Evolutionary conservation across 2,329 filamentous ascomycete genomes (phyloP).

Genomic region (Ophiobolus disseminans): DNA sequence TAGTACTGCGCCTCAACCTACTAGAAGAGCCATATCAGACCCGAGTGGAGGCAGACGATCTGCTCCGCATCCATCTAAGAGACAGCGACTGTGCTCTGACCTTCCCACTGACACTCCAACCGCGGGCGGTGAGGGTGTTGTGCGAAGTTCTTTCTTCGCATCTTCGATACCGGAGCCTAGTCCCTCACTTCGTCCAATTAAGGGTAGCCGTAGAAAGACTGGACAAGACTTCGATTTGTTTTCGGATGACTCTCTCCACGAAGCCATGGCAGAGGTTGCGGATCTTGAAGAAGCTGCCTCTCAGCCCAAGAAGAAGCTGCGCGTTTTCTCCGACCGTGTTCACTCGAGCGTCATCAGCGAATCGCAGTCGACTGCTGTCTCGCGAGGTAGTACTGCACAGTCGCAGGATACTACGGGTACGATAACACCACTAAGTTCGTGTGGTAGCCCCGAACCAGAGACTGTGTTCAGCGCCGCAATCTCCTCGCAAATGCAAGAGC

Average conservation of each 20-base stretch:
- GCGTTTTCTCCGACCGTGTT: conserved; percentile 39
- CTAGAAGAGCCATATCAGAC: conserved; percentile 48
- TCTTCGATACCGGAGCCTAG: conserved; percentile 47
- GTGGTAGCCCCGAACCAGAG: conserved; percentile 36
- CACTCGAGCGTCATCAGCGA: conserved; percentile 23
- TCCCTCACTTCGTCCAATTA: conserved; percentile 49
- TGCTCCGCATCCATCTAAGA: conserved; percentile 53
- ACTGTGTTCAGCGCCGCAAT: conserved; percentile 33
- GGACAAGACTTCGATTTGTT: conserved; percentile 54
- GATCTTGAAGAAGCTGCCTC: conserved; percentile 41
- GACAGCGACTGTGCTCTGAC: conserved; percentile 56
- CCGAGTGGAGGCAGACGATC: conserved; percentile 50
- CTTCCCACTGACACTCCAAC: conserved; percentile 36
- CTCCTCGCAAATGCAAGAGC: conserved; percentile 35
- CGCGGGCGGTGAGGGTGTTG: conserved; percentile 34
- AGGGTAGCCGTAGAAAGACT: conserved; percentile 38
- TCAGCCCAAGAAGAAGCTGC: conserved; percentile 42
- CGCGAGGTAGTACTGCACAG: conserved; percentile 26
- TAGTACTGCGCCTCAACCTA: conserved; percentile 52
- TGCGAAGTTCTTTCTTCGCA: conserved; percentile 56
- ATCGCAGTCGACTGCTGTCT: conserved; percentile 39
- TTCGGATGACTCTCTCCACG: conserved; percentile 57
- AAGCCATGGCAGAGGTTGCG: conserved; percentile 49
- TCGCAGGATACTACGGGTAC: conserved; percentile 38
- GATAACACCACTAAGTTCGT: conserved; percentile 43